These are phyloP conservation scores for Scheffersomyces cryptocercus DNA, from an alignment of 1,139 yeast genomes.

Conservation along the genomic window DNA sequence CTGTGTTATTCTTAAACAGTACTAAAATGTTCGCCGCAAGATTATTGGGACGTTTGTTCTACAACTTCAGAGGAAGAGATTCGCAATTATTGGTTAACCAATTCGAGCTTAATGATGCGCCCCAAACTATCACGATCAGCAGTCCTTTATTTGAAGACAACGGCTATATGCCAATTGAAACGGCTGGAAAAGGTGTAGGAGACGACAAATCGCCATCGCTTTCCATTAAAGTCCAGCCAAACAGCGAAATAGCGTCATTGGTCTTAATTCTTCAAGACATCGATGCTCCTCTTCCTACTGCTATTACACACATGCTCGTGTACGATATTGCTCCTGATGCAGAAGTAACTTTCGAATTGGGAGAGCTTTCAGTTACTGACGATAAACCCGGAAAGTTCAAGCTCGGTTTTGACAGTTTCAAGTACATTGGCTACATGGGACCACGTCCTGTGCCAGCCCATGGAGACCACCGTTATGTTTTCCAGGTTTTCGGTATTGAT, in stretches of 20 bases:
- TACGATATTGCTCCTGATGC: constrained; percentile 4
- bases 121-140: constrained; percentile 1
- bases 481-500: constrained; percentile 8
- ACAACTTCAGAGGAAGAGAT: constrained; percentile 6
- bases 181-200: constrained; percentile 5
- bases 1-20: too few species aligned
- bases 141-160: constrained; percentile 6
- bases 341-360: constrained; percentile 2
- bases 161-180: constrained; percentile 4
- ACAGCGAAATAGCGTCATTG: constrained; percentile 4
- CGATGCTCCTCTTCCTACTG: constrained; percentile 6
- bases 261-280: constrained; percentile 7
- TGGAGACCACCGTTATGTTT: constrained; percentile 8
- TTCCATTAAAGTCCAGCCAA: neutral
- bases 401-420: constrained; percentile 4
- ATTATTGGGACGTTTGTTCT: constrained; percentile 4
- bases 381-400: neutral
- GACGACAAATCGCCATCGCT: constrained; percentile 8
- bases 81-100: constrained; percentile 2
- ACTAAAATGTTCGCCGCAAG: neutral
- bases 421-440: constrained; percentile 5
- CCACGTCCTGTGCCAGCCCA: constrained; percentile 9
- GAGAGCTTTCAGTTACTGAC: constrained; percentile 2
- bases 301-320: constrained; percentile 7
- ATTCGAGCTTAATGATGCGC: neutral